Conservation (phyloP, 257 asterid species). For the Solanum appendiculatum region DNA sequence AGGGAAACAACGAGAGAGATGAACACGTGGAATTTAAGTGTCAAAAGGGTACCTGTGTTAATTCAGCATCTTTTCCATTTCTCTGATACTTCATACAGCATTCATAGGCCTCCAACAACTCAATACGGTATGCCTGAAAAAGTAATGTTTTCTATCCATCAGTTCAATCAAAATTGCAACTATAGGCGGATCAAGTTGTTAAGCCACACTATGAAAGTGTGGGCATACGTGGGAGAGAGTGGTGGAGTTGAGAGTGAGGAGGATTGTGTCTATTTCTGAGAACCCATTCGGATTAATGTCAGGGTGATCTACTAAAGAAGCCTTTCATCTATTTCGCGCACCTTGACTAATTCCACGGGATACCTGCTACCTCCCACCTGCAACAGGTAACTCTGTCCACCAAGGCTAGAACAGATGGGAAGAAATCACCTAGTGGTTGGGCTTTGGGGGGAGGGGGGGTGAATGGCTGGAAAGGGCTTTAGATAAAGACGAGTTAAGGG, state of each 20-base stretch:
- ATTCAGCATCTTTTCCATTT: slow-evolving; percentile 91
- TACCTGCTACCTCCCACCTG: neutral
- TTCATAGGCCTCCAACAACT: slow-evolving; percentile 83
- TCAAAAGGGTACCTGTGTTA: slow-evolving; percentile 65
- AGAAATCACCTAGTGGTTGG: neutral
- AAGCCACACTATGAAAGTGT: neutral
- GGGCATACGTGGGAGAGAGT: neutral
- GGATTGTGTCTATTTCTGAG: neutral
- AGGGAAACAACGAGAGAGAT: neutral
- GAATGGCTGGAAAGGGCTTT: neutral
- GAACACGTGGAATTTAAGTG: neutral
- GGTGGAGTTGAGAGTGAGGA: neutral
- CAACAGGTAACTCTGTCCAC: neutral
- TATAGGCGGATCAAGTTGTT: neutral
- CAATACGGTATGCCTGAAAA: slow-evolving; percentile 71
- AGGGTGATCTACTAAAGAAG: neutral
- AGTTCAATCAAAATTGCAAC: neutral
- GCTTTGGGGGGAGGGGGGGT: neutral
- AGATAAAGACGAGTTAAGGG: neutral
- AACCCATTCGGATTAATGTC: neutral
- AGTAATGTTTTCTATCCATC: neutral
- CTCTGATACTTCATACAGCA: slow-evolving; percentile 80
- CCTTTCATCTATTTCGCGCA: neutral
- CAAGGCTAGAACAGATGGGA: neutral
- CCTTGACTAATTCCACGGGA: neutral